Evolutionary conservation across 73 alveolate genomes (phyloP), one percentile per base, ranked within the genome.

Genomic region (Halteria grandinella): DNA sequence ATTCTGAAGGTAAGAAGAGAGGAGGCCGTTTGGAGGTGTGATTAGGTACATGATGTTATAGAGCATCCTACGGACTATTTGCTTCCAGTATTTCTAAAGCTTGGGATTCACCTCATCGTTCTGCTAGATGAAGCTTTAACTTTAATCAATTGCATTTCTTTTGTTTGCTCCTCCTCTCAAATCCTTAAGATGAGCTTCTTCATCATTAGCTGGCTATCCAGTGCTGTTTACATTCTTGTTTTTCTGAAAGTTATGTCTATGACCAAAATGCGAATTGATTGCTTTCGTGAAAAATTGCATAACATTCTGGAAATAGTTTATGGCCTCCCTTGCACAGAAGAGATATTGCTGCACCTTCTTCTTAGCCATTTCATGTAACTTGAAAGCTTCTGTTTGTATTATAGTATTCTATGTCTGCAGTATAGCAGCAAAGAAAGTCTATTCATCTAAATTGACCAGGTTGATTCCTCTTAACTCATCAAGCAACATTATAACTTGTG

Each of bases 21-120:
- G 27, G 11, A 86, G 70, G 1, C 94, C 94, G 41, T 48, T 79
- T 2, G 77, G 69, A 32, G 94, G 94, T 0, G 87, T 34, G 10
- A 80, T 79, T 17, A 86, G 40, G 71, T 69, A 86, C 45, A 51
- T 29, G 29, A 45, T 66, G 15, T 70, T 39, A 14, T 53, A 48
- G 0, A 69, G 75, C 15, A 80, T 52, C 37, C 59, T 84, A 28
- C 89, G 76, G 31, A 76, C 40, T 12, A 43, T 53, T 34, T 85
- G 44, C 25, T 85, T 89, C 86, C 92, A 84, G 40, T 75, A 83
- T 32, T 84, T 80, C 27, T 58, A 21, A 4, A 25, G 47, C 45
- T 66, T n/a, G 4, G 0, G 23, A n/a, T n/a, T n/a, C n/a, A n/a
- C n/a, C n/a, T n/a, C n/a, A n/a, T n/a, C n/a, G n/a, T n/a, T n/a